Percentiles rank a stretch among this genome's conserved stretches.
Evolutionary conservation across 2,329 filamentous ascomycete species (phyloP).

Genomic region (Aspergillus spinulosporus): DNA sequence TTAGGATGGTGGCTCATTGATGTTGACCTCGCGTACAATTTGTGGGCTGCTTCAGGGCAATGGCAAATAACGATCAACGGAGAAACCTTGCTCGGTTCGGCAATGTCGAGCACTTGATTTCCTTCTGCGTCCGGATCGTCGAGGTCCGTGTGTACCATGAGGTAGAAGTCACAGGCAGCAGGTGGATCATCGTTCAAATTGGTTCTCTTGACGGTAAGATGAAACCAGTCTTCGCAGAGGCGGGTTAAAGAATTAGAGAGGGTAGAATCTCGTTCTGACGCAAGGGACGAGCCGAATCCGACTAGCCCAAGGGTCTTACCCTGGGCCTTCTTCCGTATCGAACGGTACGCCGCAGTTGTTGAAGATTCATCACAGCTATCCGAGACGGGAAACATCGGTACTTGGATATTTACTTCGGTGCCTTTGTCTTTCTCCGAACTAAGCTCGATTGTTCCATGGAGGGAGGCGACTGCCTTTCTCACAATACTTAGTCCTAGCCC

Average conservation of each 20-base stretch:
- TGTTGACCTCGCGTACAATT: slow-evolving; percentile 13
- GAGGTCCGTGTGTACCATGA: slow-evolving; percentile 28
- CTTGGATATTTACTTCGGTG: slow-evolving; percentile 20
- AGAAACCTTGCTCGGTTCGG: slow-evolving; percentile 6
- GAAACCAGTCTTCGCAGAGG: slow-evolving; percentile 20
- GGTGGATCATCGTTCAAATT: not conserved
- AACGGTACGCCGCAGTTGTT: not conserved
- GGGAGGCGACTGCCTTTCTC: slow-evolving; percentile 34
- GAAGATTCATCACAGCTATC: not conserved
- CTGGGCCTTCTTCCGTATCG: not conserved
- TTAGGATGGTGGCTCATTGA: not conserved
- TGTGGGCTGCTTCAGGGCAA: slow-evolving; percentile 25
- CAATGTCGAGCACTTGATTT: not conserved
- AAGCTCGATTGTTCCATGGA: slow-evolving; percentile 32
- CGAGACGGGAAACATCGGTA: not conserved
- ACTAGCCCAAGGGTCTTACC: slow-evolving; percentile 25
- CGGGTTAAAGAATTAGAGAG: slow-evolving; percentile 23
- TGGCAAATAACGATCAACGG: slow-evolving; percentile 35
- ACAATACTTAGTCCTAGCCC: slow-evolving; percentile 64
- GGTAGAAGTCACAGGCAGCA: slow-evolving; percentile 22
- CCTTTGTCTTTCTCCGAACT: slow-evolving; percentile 28
- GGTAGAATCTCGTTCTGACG: not conserved
- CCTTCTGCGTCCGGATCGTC: slow-evolving; percentile 6
- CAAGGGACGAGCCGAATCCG: slow-evolving; percentile 21
- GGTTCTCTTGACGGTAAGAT: not conserved